Conservation (phyloP, 441 rosid genomes). For the Hura crepitans region DNA sequence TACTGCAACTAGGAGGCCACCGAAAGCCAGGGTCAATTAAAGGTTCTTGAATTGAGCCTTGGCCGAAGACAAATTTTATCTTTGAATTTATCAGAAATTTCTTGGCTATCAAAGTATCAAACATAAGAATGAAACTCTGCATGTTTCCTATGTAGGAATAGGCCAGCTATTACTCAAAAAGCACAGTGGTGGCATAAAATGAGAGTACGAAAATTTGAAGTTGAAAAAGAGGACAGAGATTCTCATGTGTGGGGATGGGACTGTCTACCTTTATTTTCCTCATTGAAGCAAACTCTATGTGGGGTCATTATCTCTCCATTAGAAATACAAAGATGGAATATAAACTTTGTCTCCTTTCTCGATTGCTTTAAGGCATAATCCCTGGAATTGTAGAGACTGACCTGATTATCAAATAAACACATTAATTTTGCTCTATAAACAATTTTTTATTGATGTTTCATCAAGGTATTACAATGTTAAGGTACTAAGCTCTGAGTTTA, state of each 20-base stretch:
- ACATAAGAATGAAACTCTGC: too few relatives aligned
- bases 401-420: slow-evolving; percentile 12
- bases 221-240: slow-evolving; percentile 15
- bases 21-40: background rate
- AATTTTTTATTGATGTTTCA: slow-evolving; percentile 12
- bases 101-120: background rate
- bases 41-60: background rate
- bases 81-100: too few relatives aligned
- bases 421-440: too few relatives aligned
- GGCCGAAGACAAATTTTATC: too few relatives aligned
- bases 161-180: background rate
- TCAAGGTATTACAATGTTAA: slow-evolving; percentile 25
- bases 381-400: slow-evolving; percentile 17
- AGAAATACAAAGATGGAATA: slow-evolving; percentile 1
- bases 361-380: slow-evolving; percentile 13
- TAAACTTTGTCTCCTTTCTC: background rate
- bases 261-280: background rate
- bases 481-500: background rate
- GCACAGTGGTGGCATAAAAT: background rate
- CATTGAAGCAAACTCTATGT: background rate
- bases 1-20: background rate
- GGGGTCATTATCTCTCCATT: background rate
- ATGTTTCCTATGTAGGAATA: background rate
- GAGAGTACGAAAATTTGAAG: background rate
- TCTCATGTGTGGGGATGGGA: slow-evolving; percentile 20